These are phyloP conservation scores for Pneumocystis wakefieldiae DNA, from an alignment of 1,139 yeast genomes.

Conservation along the genomic window DNA sequence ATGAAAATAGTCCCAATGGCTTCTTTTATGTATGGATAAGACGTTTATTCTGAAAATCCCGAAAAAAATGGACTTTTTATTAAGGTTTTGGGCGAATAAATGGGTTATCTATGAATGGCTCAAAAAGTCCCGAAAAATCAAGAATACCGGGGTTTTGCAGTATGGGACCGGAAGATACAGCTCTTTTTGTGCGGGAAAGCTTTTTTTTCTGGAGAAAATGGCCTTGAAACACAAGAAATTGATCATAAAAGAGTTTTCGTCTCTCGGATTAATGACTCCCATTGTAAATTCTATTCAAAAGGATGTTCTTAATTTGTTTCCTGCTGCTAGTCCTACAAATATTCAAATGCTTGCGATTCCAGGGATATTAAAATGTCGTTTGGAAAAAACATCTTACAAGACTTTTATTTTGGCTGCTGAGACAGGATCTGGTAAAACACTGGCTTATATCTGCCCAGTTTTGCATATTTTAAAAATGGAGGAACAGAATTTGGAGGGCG, in stretches of 20 bases:
- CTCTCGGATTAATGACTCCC: constrained; percentile 49
- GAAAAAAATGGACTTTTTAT: neutral
- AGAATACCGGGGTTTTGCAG: neutral
- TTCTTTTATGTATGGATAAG: neutral
- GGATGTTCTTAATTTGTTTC: constrained; percentile 31
- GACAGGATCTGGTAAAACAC: constrained; percentile 91
- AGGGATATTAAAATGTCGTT: constrained; percentile 27
- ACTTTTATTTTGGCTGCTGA: constrained; percentile 82
- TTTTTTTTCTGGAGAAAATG: neutral
- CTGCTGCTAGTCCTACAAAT: constrained; percentile 39
- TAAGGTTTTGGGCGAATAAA: neutral
- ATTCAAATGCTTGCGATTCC: constrained; percentile 48
- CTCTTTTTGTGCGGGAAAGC: neutral
- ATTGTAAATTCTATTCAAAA: constrained; percentile 48
- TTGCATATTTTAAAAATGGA: constrained; percentile 37
- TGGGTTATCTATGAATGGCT: neutral
- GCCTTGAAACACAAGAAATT: neutral
- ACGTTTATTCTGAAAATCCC: neutral
- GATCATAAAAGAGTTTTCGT: constrained; percentile 31
- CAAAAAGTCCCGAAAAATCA: neutral
- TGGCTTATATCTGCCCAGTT: constrained; percentile 73
- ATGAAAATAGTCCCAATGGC: neutral
- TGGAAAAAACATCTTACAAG: constrained; percentile 29
- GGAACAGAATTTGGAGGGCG: neutral
- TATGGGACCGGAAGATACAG: neutral